Evolutionary conservation across 331 rosid species (phyloP).

Genomic region (Malus hybrid): DNA sequence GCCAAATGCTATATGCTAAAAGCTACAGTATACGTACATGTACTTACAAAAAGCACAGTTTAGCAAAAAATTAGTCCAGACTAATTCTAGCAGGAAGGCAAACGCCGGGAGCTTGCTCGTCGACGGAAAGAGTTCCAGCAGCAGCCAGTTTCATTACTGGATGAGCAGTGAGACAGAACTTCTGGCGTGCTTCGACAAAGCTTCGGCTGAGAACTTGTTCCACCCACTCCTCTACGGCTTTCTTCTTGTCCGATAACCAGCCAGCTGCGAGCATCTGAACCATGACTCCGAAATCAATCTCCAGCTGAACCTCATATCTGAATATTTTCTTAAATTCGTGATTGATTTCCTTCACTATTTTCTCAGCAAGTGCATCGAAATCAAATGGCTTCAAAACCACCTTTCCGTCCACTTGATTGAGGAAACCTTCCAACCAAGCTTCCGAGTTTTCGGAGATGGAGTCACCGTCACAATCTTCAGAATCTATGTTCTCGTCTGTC

Average conservation of each 20-base stretch:
- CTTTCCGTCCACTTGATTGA: constrained; percentile 36
- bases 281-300: constrained; percentile 62
- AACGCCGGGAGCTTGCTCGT: constrained; percentile 47
- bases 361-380: constrained; percentile 58
- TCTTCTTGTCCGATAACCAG: constrained; percentile 62
- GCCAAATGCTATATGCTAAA: constrained; percentile 36
- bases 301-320: constrained; percentile 36
- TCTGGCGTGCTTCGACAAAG: constrained; percentile 45
- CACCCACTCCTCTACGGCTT: constrained; percentile 57
- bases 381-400: constrained; percentile 57
- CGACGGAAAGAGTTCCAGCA: constrained; percentile 31
- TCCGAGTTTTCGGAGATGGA: constrained; percentile 41
- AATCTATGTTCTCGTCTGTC: constrained; percentile 27
- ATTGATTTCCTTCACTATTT: constrained; percentile 39
- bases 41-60: constrained; percentile 44
- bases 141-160: constrained; percentile 41
- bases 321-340: constrained; percentile 33
- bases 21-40: constrained; percentile 56
- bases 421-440: constrained; percentile 63
- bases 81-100: constrained; percentile 76
- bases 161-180: constrained; percentile 23
- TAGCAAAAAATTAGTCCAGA: constrained; percentile 44
- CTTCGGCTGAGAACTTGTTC: constrained; percentile 53
- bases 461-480: constrained; percentile 38
- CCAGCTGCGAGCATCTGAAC: constrained; percentile 77